Conservation (phyloP, 805 yeast species). For the Kodamaea restingae region DNA sequence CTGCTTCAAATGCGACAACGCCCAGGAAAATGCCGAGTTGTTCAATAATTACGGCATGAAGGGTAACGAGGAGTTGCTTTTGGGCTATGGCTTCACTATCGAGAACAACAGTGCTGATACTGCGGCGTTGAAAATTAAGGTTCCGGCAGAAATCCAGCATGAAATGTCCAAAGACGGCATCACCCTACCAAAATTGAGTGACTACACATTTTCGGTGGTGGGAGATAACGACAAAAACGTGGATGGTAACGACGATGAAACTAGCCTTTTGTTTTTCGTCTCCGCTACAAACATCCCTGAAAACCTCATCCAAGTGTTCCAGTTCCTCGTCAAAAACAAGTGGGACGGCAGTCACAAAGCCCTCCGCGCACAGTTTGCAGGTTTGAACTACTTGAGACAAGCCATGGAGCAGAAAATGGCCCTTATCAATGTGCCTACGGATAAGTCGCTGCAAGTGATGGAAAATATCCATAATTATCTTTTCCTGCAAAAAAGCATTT, state of each 20-base stretch:
- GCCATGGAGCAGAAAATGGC: conserved; percentile 50
- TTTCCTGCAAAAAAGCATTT: conserved; percentile 45
- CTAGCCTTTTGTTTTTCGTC: conserved; percentile 39
- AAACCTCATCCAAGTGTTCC: conserved; percentile 50
- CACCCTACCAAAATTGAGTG: conserved; percentile 30
- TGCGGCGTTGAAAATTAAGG: conserved; percentile 56
- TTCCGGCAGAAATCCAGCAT: conserved; percentile 34
- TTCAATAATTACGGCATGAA: conserved; percentile 86
- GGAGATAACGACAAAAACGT: conserved; percentile 1
- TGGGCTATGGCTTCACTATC: conserved; percentile 78
- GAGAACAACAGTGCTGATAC: conserved; percentile 55
- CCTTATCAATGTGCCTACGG: conserved; percentile 18
- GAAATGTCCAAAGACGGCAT: conserved; percentile 35
- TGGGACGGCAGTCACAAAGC: conserved; percentile 38
- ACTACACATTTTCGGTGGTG: conserved; percentile 38
- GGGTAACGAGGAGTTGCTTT: conserved; percentile 75
- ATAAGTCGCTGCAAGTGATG: neutral
- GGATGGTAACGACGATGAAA: conserved; percentile 14
- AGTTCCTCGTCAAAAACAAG: conserved; percentile 45
- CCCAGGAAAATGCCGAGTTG: conserved; percentile 35
- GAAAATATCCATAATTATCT: conserved; percentile 30
- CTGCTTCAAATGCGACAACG: conserved; percentile 38
- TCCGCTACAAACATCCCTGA: conserved; percentile 36
- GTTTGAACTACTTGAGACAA: conserved; percentile 48
- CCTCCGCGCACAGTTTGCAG: conserved; percentile 57